Evolutionary conservation across 768 basidiomycete species (phyloP), one percentile per base, ranked within the genome.

Genomic region (Punctularia strigosozonata): DNA sequence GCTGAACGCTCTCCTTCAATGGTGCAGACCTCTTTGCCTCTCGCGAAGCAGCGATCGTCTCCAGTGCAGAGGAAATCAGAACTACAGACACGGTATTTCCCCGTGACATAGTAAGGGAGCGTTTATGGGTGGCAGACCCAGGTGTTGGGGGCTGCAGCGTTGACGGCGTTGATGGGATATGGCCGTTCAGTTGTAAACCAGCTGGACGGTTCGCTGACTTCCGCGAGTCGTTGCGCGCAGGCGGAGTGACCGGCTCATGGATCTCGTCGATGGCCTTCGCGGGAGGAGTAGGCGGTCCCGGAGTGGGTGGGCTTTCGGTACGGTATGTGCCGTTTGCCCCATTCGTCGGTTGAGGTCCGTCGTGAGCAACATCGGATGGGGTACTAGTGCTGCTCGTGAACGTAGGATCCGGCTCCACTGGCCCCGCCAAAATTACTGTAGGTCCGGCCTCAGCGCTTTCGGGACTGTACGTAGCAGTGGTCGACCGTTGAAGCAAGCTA

Each of bases 1-100:
- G 74, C 44, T 83, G 79, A 0, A 84, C 79, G 46, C 80, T 82
- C 30, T 91, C 87, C n/a, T 74, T 75, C 32, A 95, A 70, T n/a
- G 80, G 75, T 3, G 64, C 58, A 5, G 84, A 89, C 24, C 84
- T 77, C 46, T 78, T 88, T 12, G 90, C 90, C 53, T 94, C 91
- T 53, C 82, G 85, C 0, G 91, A 94, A 10, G 80, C 64, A 25
- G 80, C 75, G 53, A 95, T 91, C 6, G 75, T 76, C 53, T 94
- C 87, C 43, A 95, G 60, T 4, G 91, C 89, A 10, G 86, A 81
- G 4, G 82, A 71, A 46, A 90, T 84, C 37, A 90, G 68, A 18
- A 87, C 81, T 31, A 78, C 70, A 2, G 85, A 88, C 30, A 88
- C 81, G 6, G 72, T 77, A 48, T 75, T 69, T 5, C 85, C 84